These are phyloP conservation scores for Lepiota venenata DNA, from an alignment of 768 basidiomycete genomes.

Conservation along the genomic window DNA sequence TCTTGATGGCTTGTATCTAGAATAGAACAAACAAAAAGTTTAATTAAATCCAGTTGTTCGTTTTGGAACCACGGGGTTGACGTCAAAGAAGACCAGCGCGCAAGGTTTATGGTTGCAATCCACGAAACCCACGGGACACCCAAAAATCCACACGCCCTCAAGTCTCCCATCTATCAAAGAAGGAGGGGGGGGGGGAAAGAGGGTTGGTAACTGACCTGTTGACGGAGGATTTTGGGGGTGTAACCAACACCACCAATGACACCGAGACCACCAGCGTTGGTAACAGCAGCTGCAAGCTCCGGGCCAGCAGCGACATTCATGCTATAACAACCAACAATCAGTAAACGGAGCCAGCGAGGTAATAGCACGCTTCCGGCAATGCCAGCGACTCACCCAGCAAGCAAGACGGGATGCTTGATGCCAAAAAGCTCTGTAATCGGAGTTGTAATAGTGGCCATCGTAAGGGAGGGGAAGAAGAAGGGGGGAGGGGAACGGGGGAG, in stretches of 20 bases:
- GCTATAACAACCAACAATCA: constrained; percentile 23
- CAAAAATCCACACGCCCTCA: not conserved
- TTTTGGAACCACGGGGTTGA: not conserved
- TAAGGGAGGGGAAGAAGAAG: constrained; percentile 7
- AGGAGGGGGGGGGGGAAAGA: not conserved
- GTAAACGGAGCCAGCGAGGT: not conserved
- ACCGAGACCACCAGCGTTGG: constrained; percentile 90
- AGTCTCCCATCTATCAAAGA: not conserved
- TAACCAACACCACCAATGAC: constrained; percentile 91
- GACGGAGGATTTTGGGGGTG: constrained; percentile 75
- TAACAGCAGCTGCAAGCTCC: constrained; percentile 90
- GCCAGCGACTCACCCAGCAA: constrained; percentile 55
- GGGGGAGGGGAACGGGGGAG: constrained; percentile 5
- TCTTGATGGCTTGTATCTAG: constrained; percentile 73
- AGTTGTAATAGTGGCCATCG: constrained; percentile 68
- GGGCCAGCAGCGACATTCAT: constrained; percentile 51
- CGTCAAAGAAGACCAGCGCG: constrained; percentile 8
- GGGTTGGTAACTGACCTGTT: constrained; percentile 60
- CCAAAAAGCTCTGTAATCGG: constrained; percentile 88
- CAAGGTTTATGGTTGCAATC: not conserved
- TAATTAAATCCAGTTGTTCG: constrained; percentile 9
- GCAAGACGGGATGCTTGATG: constrained; percentile 84
- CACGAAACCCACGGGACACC: not conserved
- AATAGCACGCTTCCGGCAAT: not conserved
- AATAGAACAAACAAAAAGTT: constrained; percentile 13